Conservation (phyloP, 2,329 filamentous ascomycete genomes). For the Cryphonectria radicalis region DNA sequence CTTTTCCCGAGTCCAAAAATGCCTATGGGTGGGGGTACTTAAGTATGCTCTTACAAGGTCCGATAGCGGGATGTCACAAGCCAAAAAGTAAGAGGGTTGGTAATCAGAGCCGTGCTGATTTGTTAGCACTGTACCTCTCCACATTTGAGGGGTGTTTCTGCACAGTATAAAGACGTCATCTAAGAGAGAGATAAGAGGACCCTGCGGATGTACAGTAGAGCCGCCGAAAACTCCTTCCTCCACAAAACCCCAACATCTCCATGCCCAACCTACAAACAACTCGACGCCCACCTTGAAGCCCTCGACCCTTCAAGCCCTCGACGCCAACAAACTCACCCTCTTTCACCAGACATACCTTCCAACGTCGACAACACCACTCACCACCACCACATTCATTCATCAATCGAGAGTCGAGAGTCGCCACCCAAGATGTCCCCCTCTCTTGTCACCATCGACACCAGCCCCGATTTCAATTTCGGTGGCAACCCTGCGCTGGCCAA, state of each 20-base stretch:
- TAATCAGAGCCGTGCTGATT: slow-evolving; percentile 16
- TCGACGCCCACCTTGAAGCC: neutral
- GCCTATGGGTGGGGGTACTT: too few species aligned
- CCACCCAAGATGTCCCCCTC: slow-evolving; percentile 52
- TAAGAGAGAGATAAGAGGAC: neutral
- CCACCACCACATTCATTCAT: neutral
- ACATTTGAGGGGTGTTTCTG: neutral
- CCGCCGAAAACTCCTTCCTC: slow-evolving; percentile 13
- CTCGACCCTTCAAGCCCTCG: neutral
- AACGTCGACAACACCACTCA: slow-evolving; percentile 19
- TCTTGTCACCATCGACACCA: slow-evolving; percentile 58
- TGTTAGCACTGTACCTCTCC: slow-evolving; percentile 16
- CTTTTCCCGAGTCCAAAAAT: neutral
- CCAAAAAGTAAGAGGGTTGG: slow-evolving; percentile 6
- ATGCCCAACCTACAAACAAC: slow-evolving; percentile 6
- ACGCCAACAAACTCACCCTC: slow-evolving; percentile 22
- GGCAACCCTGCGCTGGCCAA: slow-evolving; percentile 36
- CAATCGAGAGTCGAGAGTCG: neutral
- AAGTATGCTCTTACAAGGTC: neutral
- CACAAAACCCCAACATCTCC: slow-evolving; percentile 1
- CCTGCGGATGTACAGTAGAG: slow-evolving; percentile 2
- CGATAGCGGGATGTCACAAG: slow-evolving; percentile 9
- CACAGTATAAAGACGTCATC: slow-evolving; percentile 11
- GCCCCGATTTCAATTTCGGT: slow-evolving; percentile 54
- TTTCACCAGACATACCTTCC: neutral